Evolutionary conservation across 371 early-diverging fungal genomes (phyloP), one percentile per base, ranked within the genome.

Genomic region (Apophysomyces trapeziformis): DNA sequence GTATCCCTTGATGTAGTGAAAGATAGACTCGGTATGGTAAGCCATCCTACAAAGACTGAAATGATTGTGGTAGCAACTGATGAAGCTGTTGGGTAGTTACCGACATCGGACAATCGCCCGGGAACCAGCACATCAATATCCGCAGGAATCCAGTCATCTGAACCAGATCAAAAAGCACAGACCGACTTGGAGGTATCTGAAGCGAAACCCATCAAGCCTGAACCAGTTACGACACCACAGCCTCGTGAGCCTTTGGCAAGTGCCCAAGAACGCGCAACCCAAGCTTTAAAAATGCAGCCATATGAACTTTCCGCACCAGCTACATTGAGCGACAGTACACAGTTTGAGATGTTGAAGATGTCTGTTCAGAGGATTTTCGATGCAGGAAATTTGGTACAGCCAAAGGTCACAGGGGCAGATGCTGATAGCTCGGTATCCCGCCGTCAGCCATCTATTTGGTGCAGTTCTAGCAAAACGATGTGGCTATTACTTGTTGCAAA

Each of bases 241-340:
- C 58, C 16, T 14, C 54, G 67, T 41, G 67, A 69, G 5, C 74
- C 71, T 8, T 46, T 82, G 14, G 73, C 79, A 0, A 82, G 82
- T 66, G 77, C 71, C 5, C 71, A 83, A 65, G 83, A 83, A 59
- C 72, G 83, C 7, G 83, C 79, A 0, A 73, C 64, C 21, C 78
- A 80, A 59, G 68, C 80, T 1, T 63, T 83, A 8, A 80, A 71
- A 38, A 78, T 78, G 75, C 68, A 83, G 32, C 83, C 83, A 0
- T 78, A 75, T 57, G 77, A 71, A 44, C 58, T 82, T 14, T 64
- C 71, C 16, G 64, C 65, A 38, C 65, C 75, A 12, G n/a, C 61
- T 0, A 18, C 67, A 14, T 38, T 76, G 4, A 63, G 35, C 3
- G 50, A 58, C 5, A 35, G 47, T 11, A 71, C 74, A 58, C 71